phyloP scores from a whole-genome alignment of 352 stramenopile genomes.

The Lagenidium sp. region DNA sequence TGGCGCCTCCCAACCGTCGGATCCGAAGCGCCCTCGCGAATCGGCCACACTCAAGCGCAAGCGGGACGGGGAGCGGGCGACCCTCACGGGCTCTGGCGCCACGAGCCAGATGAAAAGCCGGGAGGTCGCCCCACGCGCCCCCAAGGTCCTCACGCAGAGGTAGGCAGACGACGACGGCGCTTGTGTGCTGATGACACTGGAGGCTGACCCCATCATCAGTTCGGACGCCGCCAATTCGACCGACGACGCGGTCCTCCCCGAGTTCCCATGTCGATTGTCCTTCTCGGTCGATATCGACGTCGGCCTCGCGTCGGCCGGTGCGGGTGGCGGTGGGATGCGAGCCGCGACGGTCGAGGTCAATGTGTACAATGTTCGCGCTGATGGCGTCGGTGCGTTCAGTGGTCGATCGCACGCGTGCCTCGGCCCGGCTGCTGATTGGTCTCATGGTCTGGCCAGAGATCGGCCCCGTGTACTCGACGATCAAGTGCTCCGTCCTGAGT shows the following conservation, averaged over 20 bases:
- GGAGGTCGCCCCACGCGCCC: slow-evolving; percentile 34
- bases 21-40: not conserved
- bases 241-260: slow-evolving; percentile 35
- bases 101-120: slow-evolving; percentile 32
- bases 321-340: not conserved
- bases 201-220: too few relatives aligned
- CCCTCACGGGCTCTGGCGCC: slow-evolving; percentile 11
- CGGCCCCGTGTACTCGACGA: slow-evolving; percentile 57
- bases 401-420: slow-evolving; percentile 20
- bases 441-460: slow-evolving; percentile 20
- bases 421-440: not conserved
- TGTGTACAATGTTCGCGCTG: slow-evolving; percentile 61
- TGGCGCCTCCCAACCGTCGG: too few relatives aligned
- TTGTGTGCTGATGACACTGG: too few relatives aligned
- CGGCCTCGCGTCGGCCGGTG: too few relatives aligned
- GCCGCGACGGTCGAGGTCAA: slow-evolving; percentile 32
- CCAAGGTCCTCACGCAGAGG: slow-evolving; percentile 40
- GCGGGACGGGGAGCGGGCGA: slow-evolving; percentile 31
- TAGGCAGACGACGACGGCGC: too few relatives aligned
- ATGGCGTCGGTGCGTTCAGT: slow-evolving; percentile 34
- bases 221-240: too few relatives aligned
- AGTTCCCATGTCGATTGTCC: slow-evolving; percentile 42
- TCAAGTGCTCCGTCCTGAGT: slow-evolving; percentile 46
- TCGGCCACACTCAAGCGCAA: slow-evolving; percentile 52
- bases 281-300: slow-evolving; percentile 68